Conservation (phyloP, 805 yeast genomes). For the Zygosaccharomyces gambellarensis region DNA sequence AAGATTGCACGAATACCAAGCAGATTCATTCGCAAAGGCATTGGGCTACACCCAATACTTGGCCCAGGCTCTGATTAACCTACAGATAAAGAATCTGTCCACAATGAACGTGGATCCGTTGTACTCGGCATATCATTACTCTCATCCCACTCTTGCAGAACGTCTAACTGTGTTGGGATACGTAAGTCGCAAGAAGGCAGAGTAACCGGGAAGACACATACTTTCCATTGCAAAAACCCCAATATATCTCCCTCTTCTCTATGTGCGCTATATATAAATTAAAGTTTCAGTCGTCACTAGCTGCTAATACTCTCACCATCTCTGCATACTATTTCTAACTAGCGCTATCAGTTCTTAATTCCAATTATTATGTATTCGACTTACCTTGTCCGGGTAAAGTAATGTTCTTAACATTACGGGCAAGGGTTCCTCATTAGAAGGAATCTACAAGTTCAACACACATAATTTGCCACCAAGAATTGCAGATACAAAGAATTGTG, state of each 20-base stretch:
- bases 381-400: neutral
- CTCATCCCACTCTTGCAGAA: constrained; percentile 90
- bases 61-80: constrained; percentile 63
- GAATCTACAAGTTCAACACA: neutral
- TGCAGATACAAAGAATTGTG: neutral
- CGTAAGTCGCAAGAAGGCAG: constrained; percentile 30
- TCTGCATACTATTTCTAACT: neutral
- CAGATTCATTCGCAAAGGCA: constrained; percentile 78
- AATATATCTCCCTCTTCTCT: constrained; percentile 1
- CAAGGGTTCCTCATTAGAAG: neutral
- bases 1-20: constrained; percentile 89
- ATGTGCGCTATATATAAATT: neutral
- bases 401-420: neutral
- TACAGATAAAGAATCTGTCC: constrained; percentile 76
- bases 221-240: no score
- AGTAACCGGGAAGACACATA: neutral
- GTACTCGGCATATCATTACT: constrained; percentile 80
- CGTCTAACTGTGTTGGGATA: constrained; percentile 70
- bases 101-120: constrained; percentile 87
- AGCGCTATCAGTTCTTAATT: neutral
- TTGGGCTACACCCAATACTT: constrained; percentile 68
- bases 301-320: neutral
- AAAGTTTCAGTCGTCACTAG: no score
- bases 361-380: neutral
- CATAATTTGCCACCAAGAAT: neutral